Evolutionary conservation across 345 rosid species (phyloP), one percentile per base, ranked within the genome.

Genomic region (Rhodamnia rubescens): DNA sequence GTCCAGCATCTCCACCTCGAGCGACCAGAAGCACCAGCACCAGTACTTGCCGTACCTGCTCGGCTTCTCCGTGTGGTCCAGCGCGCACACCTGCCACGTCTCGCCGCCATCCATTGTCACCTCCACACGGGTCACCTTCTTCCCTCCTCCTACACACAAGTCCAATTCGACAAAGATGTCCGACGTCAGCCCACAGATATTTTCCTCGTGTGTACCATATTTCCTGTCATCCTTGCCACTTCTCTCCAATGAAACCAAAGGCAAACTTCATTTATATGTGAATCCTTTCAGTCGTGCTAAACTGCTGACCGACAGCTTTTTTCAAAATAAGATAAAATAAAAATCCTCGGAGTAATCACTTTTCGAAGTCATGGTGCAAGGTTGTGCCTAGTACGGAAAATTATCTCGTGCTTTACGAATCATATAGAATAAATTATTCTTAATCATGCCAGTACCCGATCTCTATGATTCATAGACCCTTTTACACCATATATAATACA

Each of bases 1-100:
- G 87, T 93, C 95, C 22, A 96, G 92, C 44, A 95, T 95, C 89
- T 94, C 98, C 27, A 97, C 98, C 81, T 95, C 96, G 24, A 95
- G 85, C 9, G 95, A 90, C 98, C 99, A 97, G 90, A 97, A 96
- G 92, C 98, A 97, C 99, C 99, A 97, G 85, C 99, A 97, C 98
- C 98, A 97, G 82, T 85, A 93, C 44, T 87, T 96, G 3, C 98
- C 98, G 51, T 91, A 96, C 61, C 90, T 95, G 91, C 85, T 95
- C 2, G 96, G 91, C 81, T 90, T 93, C 92, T 96, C 99, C 8
- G 87, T 94, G 55, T 90, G 96, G 69, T 97, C 96, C 86, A 97
- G 83, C 42, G 83, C 82, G 91, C 99, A 97, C 40, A 97, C 90
- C 80, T 90, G 94, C 99, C 99, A 97, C 44, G 96, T 93, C 47